Evolutionary conservation across 2,329 filamentous ascomycete genomes (phyloP).

Genomic region (Lachnellula suecica): DNA sequence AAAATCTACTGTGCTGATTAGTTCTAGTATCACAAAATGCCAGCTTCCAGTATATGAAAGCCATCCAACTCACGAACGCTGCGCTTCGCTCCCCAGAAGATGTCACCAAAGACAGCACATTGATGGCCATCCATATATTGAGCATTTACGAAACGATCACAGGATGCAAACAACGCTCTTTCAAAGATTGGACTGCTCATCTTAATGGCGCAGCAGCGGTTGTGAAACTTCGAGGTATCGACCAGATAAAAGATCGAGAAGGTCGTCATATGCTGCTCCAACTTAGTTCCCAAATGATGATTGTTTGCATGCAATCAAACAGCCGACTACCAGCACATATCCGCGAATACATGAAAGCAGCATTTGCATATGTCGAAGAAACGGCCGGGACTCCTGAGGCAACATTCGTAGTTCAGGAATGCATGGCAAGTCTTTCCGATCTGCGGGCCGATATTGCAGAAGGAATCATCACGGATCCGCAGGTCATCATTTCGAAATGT

Average conservation of each 20-base stretch:
- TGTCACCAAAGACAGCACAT: constrained; percentile 52
- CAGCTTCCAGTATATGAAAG: constrained; percentile 49
- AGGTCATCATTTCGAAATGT: constrained; percentile 18
- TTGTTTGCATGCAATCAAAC: constrained; percentile 50
- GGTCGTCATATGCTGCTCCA: constrained; percentile 54
- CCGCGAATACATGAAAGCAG: constrained; percentile 44
- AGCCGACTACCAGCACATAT: constrained; percentile 48
- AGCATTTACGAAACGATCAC: constrained; percentile 55
- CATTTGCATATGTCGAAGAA: constrained; percentile 37
- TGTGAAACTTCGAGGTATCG: constrained; percentile 47
- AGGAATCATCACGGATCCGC: constrained; percentile 33
- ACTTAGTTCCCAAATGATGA: constrained; percentile 49
- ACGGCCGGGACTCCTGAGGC: constrained; percentile 40
- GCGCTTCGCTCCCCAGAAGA: constrained; percentile 46
- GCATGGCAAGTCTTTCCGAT: constrained; percentile 33
- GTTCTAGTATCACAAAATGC: constrained; percentile 37
- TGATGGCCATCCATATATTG: constrained; percentile 54
- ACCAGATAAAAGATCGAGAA: constrained; percentile 44
- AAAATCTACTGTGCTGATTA: neutral
- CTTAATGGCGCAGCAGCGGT: constrained; percentile 52
- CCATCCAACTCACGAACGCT: constrained; percentile 49
- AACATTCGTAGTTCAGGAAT: constrained; percentile 42
- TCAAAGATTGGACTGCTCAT: constrained; percentile 53
- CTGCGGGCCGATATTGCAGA: constrained; percentile 21
- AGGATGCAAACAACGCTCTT: constrained; percentile 44